Evolutionary conservation across 306 rosid species (phyloP).

Genomic region (Senna tora): DNA sequence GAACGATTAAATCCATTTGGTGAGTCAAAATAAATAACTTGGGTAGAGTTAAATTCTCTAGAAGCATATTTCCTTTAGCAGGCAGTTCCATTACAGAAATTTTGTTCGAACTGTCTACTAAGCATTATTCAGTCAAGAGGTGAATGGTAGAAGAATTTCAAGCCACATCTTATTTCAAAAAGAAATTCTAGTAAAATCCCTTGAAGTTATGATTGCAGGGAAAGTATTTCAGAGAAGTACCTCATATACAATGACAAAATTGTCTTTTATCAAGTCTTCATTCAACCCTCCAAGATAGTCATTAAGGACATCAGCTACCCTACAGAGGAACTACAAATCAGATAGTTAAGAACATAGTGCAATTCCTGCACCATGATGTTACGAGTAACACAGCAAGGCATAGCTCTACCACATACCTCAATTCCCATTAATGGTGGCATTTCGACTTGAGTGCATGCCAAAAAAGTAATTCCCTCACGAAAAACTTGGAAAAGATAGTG

Average conservation of each 20-base stretch:
- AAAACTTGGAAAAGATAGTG: conserved; percentile 89
- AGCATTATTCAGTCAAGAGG: conserved; percentile 2
- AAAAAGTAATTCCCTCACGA: conserved; percentile 86
- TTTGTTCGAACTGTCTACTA: conserved; percentile 6
- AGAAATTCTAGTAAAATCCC: conserved; percentile 7
- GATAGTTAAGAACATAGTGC: conserved; percentile 41
- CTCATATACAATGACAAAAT: conserved; percentile 88
- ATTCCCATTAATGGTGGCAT: conserved; percentile 97
- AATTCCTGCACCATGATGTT: neutral
- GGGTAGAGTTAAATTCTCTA: neutral
- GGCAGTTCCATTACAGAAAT: conserved; percentile 4
- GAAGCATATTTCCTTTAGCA: conserved; percentile 1
- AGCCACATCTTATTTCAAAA: conserved; percentile 1
- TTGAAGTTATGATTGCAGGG: conserved; percentile 7
- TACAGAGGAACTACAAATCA: conserved; percentile 80
- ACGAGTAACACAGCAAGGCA: neutral
- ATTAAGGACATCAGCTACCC: conserved; percentile 88
- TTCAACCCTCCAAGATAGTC: conserved; percentile 88
- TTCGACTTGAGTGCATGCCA: conserved; percentile 94
- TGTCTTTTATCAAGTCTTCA: conserved; percentile 86
- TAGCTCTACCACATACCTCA: conserved; percentile 55
- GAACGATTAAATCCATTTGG: neutral
- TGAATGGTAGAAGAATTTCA: conserved; percentile 11
- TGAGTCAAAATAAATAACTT: neutral
- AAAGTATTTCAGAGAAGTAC: conserved; percentile 40